Conservation (phyloP, 148 eudicot species). For the Amaranthus cruentus region DNA sequence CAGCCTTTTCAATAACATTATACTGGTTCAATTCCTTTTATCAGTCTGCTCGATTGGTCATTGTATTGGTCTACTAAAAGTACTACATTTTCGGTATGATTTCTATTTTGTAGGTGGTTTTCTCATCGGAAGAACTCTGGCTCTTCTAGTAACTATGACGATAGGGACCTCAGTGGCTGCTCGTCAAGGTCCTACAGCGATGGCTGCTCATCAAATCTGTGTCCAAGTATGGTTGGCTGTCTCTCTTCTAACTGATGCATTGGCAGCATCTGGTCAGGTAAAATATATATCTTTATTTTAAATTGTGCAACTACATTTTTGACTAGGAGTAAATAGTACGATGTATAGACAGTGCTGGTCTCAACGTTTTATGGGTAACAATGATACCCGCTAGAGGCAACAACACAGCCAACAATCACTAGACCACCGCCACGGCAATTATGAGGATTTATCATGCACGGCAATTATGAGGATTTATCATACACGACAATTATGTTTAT, state of each 20-base stretch:
- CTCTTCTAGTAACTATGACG: conserved; percentile 61
- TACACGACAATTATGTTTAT: too few relatives aligned
- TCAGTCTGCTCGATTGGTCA: conserved; percentile 4
- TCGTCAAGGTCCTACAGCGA: conserved; percentile 68
- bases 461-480: too few relatives aligned
- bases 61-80: background rate
- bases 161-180: conserved; percentile 80
- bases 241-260: conserved; percentile 79
- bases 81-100: background rate
- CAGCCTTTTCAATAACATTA: background rate
- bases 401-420: too few relatives aligned
- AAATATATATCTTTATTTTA: background rate
- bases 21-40: background rate
- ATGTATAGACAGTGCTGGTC: background rate
- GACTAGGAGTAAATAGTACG: background rate
- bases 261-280: conserved; percentile 90
- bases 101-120: conserved; percentile 47
- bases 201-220: conserved; percentile 87
- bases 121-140: conserved; percentile 69
- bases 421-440: too few relatives aligned
- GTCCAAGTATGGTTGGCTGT: conserved; percentile 81
- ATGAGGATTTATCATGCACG: too few relatives aligned
- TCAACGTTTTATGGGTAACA: too few relatives aligned
- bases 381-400: too few relatives aligned
- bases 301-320: background rate